Conservation (phyloP, 352 stramenopile genomes). For the Elongisporangium prolatum region DNA sequence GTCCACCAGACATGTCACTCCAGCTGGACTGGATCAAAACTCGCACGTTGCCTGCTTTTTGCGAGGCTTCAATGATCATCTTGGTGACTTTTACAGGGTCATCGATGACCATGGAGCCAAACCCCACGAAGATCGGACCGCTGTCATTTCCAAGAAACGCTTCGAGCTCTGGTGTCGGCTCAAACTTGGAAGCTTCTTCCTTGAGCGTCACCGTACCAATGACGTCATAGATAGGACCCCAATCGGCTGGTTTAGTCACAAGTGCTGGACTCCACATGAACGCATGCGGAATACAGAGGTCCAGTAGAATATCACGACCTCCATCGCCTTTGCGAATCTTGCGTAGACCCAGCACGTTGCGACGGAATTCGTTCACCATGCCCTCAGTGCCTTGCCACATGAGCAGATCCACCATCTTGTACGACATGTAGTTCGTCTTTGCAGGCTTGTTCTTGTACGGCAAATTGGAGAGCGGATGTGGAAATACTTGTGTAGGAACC, state of each 20-base stretch:
- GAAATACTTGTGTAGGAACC: conserved; percentile 85
- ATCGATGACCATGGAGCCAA: conserved; percentile 91
- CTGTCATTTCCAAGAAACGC: conserved; percentile 57
- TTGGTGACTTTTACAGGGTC: conserved; percentile 60
- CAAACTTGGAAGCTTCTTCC: conserved; percentile 35
- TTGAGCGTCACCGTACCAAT: conserved; percentile 78
- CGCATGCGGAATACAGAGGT: conserved; percentile 74
- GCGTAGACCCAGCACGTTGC: conserved; percentile 38
- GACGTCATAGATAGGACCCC: conserved; percentile 84
- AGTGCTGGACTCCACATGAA: conserved; percentile 89
- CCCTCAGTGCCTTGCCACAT: conserved; percentile 62
- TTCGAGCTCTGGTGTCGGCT: conserved; percentile 44
- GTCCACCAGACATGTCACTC: conserved; percentile 67
- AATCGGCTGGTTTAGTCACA: conserved; percentile 88
- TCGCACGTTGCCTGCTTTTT: conserved; percentile 39
- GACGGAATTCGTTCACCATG: conserved; percentile 85
- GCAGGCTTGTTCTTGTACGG: conserved; percentile 61
- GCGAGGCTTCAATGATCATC: conserved; percentile 86
- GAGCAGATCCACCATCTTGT: conserved; percentile 84
- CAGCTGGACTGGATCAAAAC: conserved; percentile 90
- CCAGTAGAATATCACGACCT: conserved; percentile 53
- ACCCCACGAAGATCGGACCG: conserved; percentile 91
- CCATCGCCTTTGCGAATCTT: conserved; percentile 64
- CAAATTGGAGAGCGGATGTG: conserved; percentile 86
- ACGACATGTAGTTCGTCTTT: conserved; percentile 77